Evolutionary conservation across 2,329 filamentous ascomycete species (phyloP).

Genomic region (Penicillium sp.): DNA sequence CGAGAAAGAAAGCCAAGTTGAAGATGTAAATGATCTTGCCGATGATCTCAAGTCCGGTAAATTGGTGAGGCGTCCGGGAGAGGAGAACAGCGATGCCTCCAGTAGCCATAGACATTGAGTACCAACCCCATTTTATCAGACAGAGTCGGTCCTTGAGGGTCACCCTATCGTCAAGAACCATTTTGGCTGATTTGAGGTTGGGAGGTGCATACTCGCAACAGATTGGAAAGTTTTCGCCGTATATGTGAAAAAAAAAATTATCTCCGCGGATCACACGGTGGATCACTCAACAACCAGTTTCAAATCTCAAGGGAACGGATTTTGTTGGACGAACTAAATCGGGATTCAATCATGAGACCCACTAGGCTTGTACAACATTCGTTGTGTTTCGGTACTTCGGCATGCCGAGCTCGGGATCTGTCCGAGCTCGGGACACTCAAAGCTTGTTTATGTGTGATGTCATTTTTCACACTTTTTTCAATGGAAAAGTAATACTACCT

Average conservation of each 20-base stretch:
- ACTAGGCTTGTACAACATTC: background rate
- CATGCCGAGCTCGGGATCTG: background rate
- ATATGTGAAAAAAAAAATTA: background rate
- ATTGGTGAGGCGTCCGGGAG: slow-evolving; percentile 60
- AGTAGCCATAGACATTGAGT: slow-evolving; percentile 69
- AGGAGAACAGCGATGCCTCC: slow-evolving; percentile 65
- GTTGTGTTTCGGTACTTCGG: background rate
- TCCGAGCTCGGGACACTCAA: background rate
- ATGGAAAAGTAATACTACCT: background rate
- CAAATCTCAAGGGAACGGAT: background rate
- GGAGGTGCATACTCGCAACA: background rate
- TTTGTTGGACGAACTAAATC: background rate
- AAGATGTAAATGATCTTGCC: slow-evolving; percentile 65
- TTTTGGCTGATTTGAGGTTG: background rate
- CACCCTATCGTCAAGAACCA: background rate
- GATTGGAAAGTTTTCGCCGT: background rate
- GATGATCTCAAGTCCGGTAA: slow-evolving; percentile 61
- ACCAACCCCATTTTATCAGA: slow-evolving; percentile 68
- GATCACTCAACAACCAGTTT: background rate
- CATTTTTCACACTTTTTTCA: background rate
- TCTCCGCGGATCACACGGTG: background rate
- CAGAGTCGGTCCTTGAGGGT: slow-evolving; percentile 7
- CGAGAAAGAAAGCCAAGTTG: slow-evolving; percentile 62
- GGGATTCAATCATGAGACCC: background rate
- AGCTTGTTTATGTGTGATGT: background rate